Evolutionary conservation across 305 asterid genomes (phyloP), one percentile per base, ranked within the genome.

Genomic region (Ajuga reptans): DNA sequence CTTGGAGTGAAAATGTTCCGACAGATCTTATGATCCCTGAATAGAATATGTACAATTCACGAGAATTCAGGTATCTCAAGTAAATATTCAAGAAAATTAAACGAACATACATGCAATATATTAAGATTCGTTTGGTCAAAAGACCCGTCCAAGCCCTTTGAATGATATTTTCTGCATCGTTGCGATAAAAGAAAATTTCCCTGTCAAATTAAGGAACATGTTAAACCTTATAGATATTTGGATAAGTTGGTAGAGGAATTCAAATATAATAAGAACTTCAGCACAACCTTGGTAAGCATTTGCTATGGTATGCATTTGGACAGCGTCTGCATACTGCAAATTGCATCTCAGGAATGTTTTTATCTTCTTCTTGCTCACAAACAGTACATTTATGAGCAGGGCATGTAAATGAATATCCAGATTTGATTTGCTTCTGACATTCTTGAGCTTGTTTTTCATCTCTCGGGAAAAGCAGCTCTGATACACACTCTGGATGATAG

Each of bases 311-410:
- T 67, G 89, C 89, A 80, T 65, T 88, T 31, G 92, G 96, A 75
- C 96, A 88, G 58, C 91, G 89, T 64, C 96, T 80, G 77, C 96
- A 88, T 72, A 86, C 43, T 54, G 92, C 92, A 75, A 88, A 88
- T 68, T 83, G 88, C 89, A 84, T 58, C 18, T 84, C 88, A 56
- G 21, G 41, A 45, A 50, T 70, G 72, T 69, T 82, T 41, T 79
- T 84, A 71, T 86, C 82, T 82, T 88, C 96, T 52, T 77, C 88
- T 84, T 75, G 75, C 69, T 78, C 77, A 78, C 96, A 86, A 45
- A 62, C 47, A 47, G 21, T 43, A 79, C 96, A 88, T 72, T 74
- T 82, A 80, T 88, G 96, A 58, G 81, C 82, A 78, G 96, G 96
- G 78, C 96, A 88, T 43, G 82, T 69, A 80, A 88, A 88, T 69